These are phyloP conservation scores for Fusarium sp. DNA, from an alignment of 2,329 filamentous ascomycete species.

Conservation along the genomic window DNA sequence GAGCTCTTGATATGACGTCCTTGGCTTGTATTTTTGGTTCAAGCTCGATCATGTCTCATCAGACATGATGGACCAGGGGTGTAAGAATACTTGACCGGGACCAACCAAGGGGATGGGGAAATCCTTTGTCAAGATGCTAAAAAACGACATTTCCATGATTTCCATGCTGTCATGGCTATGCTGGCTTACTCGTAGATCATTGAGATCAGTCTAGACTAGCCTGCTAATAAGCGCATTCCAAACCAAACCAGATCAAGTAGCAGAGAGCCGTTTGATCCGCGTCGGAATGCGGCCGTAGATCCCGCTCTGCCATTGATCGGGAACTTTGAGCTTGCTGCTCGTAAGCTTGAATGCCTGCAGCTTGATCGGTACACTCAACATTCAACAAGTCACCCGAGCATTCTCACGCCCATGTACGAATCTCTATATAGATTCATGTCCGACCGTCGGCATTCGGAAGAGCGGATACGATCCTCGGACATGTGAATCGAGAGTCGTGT, in stretches of 20 bases:
- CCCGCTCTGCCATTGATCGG: constrained; percentile 6
- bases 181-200: constrained; percentile 9
- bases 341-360: background rate
- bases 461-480: constrained; percentile 8
- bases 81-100: too few relatives aligned
- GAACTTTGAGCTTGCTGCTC: constrained; percentile 4
- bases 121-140: background rate
- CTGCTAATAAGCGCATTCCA: background rate
- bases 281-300: constrained; percentile 18
- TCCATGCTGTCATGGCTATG: background rate
- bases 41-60: constrained; percentile 7
- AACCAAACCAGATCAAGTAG: background rate
- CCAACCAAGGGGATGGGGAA: background rate
- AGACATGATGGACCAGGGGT: background rate
- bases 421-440: constrained; percentile 1
- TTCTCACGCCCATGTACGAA: constrained; percentile 12
- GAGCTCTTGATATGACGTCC: constrained; percentile 9
- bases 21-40: background rate
- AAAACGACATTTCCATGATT: constrained; percentile 15
- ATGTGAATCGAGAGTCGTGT: background rate
- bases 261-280: constrained; percentile 9
- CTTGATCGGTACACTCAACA: background rate
- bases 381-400: background rate
- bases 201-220: constrained; percentile 3
- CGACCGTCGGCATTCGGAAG: constrained; percentile 7